phyloP scores from a whole-genome alignment of 306 rosid species.

The Cicer bijugum region DNA sequence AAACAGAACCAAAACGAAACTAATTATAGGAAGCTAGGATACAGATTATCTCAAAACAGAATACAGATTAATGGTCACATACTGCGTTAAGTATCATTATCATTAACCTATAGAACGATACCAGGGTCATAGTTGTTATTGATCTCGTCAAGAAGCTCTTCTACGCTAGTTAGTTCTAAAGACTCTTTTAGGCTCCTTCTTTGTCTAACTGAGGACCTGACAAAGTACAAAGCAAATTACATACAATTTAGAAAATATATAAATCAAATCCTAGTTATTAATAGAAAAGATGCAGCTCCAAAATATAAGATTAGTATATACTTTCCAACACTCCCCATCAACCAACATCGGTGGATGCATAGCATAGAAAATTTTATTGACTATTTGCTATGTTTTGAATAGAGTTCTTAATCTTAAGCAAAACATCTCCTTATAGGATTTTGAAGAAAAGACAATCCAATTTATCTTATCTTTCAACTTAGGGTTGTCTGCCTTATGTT shows the following conservation, averaged over 20 bases:
- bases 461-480: too few relatives aligned
- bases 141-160: constrained; percentile 76
- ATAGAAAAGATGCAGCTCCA: neutral
- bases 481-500: too few relatives aligned
- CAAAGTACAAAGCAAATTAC: constrained; percentile 41
- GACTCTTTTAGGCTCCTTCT: constrained; percentile 87
- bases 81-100: constrained; percentile 2
- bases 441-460: too few relatives aligned
- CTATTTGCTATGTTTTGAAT: too few relatives aligned
- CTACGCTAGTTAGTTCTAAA: constrained; percentile 73
- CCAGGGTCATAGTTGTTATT: constrained; percentile 73
- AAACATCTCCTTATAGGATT: too few relatives aligned
- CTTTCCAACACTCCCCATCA: neutral
- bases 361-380: too few relatives aligned
- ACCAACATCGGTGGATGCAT: too few relatives aligned
- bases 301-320: neutral
- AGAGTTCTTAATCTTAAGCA: too few relatives aligned
- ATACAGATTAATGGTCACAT: constrained; percentile 5
- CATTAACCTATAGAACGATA: constrained; percentile 42
- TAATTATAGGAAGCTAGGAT: constrained; percentile 4
- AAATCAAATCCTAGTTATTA: neutral
- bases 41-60: neutral
- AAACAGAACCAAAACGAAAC: neutral
- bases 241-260: neutral
- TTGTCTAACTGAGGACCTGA: constrained; percentile 81